Base-by-base conservation (phyloP, 129 eudicot genomes). In the Flaveria bidentis region DNA sequence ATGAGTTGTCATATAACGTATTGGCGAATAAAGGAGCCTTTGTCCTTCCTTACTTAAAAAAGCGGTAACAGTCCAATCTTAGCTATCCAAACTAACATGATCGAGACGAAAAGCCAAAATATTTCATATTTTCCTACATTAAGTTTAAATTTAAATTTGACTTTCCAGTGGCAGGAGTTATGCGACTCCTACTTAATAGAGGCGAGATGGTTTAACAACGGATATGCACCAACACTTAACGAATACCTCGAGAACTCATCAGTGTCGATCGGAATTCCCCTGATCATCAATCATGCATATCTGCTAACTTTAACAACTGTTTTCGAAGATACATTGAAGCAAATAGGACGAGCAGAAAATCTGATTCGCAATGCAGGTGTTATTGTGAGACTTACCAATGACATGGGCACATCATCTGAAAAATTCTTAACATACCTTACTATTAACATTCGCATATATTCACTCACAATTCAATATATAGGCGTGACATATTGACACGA, bases 361-460 rank as follows among this genome's bases (percentile, higher is more conserved):
- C 18, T 80, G 9, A 25, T 84, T 72, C 83, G 73, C 3, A 69
- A 46, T 25, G 78, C 89, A 11, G 69, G 80, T 1, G 36, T 72
- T 30, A 74, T 86, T 46, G 20, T 86, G 62, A 47, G 91, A 36
- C 84, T 86, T 20, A 71, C 79, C 22, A 65, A 88, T 71, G 91
- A 89, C 18, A 45, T 89, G 57, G 89, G 71, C 80, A 89, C 94
- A 76, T 84, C 88, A 18, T 44, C 81, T 25, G 89, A 85, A 78
- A 76, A 62, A 44, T 28, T 57, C 33, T 57, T 62, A 23, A 60
- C 41, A 16, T 60, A 60, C 66, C n/a, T 60, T 30, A 0, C 36
- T 30, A 4, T 30, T 30, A 30, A 30, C 5, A 30, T 30, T 30
- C 36, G 4, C 36, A 30, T 30, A 5, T 30, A 30, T 30, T 30